These are phyloP conservation scores for Omphalea diandra DNA, from an alignment of 441 rosid species.

Conservation along the genomic window DNA sequence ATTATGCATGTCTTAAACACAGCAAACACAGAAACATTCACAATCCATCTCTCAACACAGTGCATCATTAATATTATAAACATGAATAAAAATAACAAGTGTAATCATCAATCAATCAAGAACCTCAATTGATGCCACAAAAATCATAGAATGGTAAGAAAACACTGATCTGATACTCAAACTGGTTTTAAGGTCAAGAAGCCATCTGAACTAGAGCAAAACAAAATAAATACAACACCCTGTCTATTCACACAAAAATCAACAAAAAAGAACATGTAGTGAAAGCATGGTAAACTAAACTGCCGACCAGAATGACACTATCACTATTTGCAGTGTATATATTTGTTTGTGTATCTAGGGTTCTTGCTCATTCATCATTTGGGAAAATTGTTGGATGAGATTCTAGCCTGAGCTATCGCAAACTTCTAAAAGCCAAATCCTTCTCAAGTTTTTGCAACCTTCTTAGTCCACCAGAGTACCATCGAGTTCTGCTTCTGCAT, in stretches of 20 bases:
- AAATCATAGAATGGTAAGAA: not conserved
- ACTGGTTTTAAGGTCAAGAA: constrained; percentile 11
- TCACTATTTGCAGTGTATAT: constrained; percentile 17
- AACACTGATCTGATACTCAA: constrained; percentile 20
- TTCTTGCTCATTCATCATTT: constrained; percentile 22
- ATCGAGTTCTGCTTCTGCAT: constrained; percentile 26
- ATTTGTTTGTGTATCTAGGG: constrained; percentile 22
- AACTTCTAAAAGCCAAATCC: constrained; percentile 19
- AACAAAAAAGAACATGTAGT: constrained; percentile 13
- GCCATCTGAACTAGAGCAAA: constrained; percentile 9
- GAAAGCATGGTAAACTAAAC: constrained; percentile 24
- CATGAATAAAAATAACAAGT: too few species aligned
- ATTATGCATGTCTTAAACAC: not conserved
- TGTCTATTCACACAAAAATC: constrained; percentile 23
- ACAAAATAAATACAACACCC: constrained; percentile 22
- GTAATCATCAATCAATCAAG: not conserved
- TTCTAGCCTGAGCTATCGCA: constrained; percentile 14
- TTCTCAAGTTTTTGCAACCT: constrained; percentile 9
- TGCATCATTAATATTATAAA: not conserved
- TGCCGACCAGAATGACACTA: constrained; percentile 17
- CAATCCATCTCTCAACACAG: not conserved
- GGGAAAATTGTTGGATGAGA: constrained; percentile 20
- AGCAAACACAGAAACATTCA: not conserved
- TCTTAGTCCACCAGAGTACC: constrained; percentile 15
- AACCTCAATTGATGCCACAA: not conserved